Evolutionary conservation across 1,139 yeast species (phyloP).

Genomic region (Candida sojae): DNA sequence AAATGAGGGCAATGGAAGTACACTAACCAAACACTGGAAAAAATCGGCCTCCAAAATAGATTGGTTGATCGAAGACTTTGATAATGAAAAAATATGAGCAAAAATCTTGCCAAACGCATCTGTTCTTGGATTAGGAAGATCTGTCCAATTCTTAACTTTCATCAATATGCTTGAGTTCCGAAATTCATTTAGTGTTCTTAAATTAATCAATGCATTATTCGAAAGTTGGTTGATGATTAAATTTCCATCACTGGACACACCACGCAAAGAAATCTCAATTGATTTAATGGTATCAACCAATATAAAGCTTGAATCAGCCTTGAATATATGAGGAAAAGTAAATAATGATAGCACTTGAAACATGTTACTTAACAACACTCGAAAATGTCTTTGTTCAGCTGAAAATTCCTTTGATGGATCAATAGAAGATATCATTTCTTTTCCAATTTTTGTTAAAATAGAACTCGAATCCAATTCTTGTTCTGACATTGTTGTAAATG

Average conservation of each 20-base stretch:
- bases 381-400: constrained; percentile 25
- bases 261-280: constrained; percentile 68
- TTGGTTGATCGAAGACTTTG: constrained; percentile 25
- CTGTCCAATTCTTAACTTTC: constrained; percentile 33
- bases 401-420: constrained; percentile 13
- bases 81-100: constrained; percentile 36
- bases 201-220: constrained; percentile 55
- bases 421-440: constrained; percentile 25
- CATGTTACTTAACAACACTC: constrained; percentile 34
- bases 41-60: constrained; percentile 50
- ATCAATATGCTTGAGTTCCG: constrained; percentile 35
- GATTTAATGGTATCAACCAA: constrained; percentile 62
- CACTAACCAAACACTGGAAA: constrained; percentile 51
- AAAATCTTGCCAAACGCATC: constrained; percentile 37
- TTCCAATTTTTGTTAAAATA: constrained; percentile 27
- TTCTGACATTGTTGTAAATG: constrained; percentile 22
- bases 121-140: constrained; percentile 23
- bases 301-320: constrained; percentile 36
- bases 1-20: constrained; percentile 42
- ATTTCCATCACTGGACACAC: constrained; percentile 38
- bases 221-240: constrained; percentile 60
- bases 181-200: constrained; percentile 56
- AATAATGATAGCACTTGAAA: constrained; percentile 36
- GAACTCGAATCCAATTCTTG: constrained; percentile 27
- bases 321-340: constrained; percentile 42